phyloP scores from a whole-genome alignment of 768 basidiomycete species.

The Tephrocybe sp. region DNA sequence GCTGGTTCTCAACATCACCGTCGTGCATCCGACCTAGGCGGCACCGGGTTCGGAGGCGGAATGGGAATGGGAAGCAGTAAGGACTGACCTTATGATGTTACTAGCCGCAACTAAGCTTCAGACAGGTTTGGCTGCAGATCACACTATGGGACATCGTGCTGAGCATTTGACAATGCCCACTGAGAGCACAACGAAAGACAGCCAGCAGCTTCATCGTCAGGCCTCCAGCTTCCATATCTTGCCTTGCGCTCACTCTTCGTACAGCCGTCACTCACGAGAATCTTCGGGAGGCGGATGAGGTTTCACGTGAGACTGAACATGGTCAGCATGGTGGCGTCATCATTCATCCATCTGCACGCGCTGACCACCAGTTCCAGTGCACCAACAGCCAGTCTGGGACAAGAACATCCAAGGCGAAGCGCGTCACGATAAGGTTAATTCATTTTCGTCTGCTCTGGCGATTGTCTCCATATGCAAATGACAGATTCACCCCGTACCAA shows the following conservation, averaged over 20 bases:
- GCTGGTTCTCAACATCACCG: neutral
- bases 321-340: no score
- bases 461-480: no score
- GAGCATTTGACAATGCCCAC: neutral
- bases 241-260: no score
- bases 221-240: neutral
- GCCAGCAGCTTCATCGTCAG: neutral
- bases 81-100: neutral
- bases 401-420: no score
- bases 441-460: no score
- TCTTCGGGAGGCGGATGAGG: neutral
- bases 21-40: neutral
- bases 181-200: neutral
- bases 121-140: neutral
- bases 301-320: no score
- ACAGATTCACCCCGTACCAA: no score
- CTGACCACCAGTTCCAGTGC: no score
- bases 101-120: neutral
- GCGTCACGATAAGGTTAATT: no score
- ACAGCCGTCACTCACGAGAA: neutral
- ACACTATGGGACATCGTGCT: neutral
- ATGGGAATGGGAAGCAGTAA: neutral
- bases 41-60: neutral
- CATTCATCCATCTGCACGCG: no score
- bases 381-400: no score